Base-by-base conservation (phyloP, 306 rosid species). In the Rosa rugosa region DNA sequence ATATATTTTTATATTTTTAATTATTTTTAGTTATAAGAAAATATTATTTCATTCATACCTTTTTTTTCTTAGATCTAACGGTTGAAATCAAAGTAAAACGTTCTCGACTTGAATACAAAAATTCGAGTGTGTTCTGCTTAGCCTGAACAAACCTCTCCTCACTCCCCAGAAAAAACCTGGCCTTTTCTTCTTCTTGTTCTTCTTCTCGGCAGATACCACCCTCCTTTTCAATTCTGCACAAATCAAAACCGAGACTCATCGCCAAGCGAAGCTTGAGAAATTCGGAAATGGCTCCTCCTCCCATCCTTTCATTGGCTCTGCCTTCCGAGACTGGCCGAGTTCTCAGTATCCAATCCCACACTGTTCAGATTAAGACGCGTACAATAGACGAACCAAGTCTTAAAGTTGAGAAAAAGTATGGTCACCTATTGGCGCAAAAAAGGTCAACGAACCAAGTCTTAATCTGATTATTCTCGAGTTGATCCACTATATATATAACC, bases 311-410 rank as follows among this genome's bases (percentile, higher is more conserved):
- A 8, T 64, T 91, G 54, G 93, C 83, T 75, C 84, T 91, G 75
- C 97, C 94, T 18, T 86, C 97, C 9, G 89, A 73, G 42, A 91
- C 97, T 53, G 92, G 97, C 65, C 92, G 97, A 81, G 88, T 91
- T 75, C 93, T 91, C 71, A 91, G 97, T 64, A 91, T 91, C 84
- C 97, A 91, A 77, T 91, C 97, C 42, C 97, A 91, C 76, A 91
- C 97, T 36, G 92, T 91, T 72, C 94, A 89, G 97, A n/a, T n/a
- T n/a, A n/a, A n/a, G n/a, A n/a, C n/a, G n/a, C n/a, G n/a, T n/a
- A n/a, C n/a, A n/a, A n/a, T n/a, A n/a, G n/a, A n/a, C n/a, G n/a
- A n/a, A n/a, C n/a, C n/a, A n/a, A n/a, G n/a, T n/a, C n/a, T n/a
- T n/a, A 27, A 27, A 27, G 31, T 27, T 27, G 31, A 27, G 31